These are phyloP conservation scores for Naganishia sp. DNA, from an alignment of 1,284 basidiomycete species.

Conservation along the genomic window DNA sequence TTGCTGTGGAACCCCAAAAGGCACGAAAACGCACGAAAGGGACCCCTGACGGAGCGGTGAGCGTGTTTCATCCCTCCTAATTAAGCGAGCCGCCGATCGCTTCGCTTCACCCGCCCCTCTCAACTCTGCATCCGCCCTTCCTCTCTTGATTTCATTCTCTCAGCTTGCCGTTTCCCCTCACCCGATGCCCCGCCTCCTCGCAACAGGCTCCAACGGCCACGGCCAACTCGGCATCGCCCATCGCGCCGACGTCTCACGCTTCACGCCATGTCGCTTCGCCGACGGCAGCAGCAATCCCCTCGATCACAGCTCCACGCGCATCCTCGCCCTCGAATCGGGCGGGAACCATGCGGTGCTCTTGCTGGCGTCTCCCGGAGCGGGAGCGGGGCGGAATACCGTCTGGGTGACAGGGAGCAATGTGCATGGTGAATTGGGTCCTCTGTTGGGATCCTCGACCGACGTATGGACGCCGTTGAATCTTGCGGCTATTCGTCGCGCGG, in stretches of 20 bases:
- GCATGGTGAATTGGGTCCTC: constrained; percentile 29
- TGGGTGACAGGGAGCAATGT: constrained; percentile 28
- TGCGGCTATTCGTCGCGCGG: neutral
- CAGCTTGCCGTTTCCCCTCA: neutral
- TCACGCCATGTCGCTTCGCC: constrained; percentile 56
- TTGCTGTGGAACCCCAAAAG: no score
- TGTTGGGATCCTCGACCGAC: neutral
- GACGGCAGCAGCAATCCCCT: constrained; percentile 26
- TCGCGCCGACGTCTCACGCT: constrained; percentile 62
- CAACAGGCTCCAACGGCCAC: constrained; percentile 73
- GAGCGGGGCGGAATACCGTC: neutral
- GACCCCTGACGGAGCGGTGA: neutral
- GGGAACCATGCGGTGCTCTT: constrained; percentile 32
- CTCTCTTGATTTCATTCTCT: neutral
- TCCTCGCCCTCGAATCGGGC: constrained; percentile 28
- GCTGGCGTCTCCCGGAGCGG: neutral
- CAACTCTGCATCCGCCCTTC: neutral
- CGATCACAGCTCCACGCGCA: constrained; percentile 16
- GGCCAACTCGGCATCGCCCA: constrained; percentile 69
- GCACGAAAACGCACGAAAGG: neutral
- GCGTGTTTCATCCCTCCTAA: neutral
- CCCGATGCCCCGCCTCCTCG: constrained; percentile 50
- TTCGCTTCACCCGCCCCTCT: neutral
- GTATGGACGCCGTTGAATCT: constrained; percentile 20
- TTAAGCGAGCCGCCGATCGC: neutral